Percentiles rank a stretch among this genome's conserved stretches.
phyloP scores from a whole-genome alignment of 371 early-diverging fungal species.

The Synchytrium microbalum region DNA sequence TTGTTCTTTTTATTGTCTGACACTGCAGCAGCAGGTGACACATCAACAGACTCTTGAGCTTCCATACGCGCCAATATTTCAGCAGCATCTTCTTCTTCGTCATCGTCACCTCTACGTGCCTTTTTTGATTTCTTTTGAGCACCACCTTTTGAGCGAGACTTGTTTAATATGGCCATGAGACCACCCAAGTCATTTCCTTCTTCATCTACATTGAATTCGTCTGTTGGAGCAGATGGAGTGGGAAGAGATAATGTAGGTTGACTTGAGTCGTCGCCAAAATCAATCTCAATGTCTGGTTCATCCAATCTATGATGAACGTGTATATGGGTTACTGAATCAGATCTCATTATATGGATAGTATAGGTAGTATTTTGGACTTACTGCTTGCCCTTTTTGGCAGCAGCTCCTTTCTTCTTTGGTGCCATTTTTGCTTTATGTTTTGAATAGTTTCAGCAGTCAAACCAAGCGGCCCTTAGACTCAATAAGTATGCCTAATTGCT shows the following conservation, averaged over 20 bases:
- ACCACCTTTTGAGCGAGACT: conserved; percentile 8
- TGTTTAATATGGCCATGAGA: conserved; percentile 16
- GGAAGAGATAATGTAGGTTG: conserved; percentile 2
- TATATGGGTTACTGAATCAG: too few relatives aligned
- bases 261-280: too few relatives aligned
- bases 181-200: conserved; percentile 20
- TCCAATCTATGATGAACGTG: too few relatives aligned
- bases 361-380: too few relatives aligned
- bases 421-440: too few relatives aligned
- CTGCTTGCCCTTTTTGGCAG: too few relatives aligned
- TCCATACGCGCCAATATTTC: conserved; percentile 28
- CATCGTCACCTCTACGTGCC: conserved; percentile 18
- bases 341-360: too few relatives aligned
- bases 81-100: conserved; percentile 40
- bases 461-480: too few relatives aligned
- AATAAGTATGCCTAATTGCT: too few relatives aligned
- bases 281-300: too few relatives aligned
- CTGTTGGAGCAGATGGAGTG: not conserved
- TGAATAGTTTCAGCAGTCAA: too few relatives aligned
- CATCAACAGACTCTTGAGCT: conserved; percentile 9
- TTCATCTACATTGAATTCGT: conserved; percentile 15
- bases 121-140: conserved; percentile 16
- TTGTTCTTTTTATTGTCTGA: conserved; percentile 37
- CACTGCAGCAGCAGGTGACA: conserved; percentile 1
- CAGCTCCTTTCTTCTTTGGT: too few relatives aligned